phyloP scores from a whole-genome alignment of 805 yeast species.

The Suhomyces sp. region DNA sequence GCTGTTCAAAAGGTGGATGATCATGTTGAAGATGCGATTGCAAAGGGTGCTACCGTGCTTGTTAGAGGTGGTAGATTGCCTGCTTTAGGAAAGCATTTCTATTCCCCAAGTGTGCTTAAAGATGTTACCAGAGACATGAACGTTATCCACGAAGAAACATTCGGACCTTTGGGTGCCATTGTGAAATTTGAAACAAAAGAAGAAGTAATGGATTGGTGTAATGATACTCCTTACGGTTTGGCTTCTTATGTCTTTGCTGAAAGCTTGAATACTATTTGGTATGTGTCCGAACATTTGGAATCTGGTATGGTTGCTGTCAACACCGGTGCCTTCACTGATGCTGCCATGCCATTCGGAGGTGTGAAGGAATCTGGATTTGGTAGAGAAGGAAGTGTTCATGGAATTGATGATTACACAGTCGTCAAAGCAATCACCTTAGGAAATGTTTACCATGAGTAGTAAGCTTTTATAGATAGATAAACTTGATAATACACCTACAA shows the following conservation, averaged over 20 bases:
- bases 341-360: slow-evolving; percentile 60
- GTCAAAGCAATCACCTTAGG: slow-evolving; percentile 54
- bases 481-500: no score
- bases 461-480: no score
- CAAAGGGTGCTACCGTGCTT: slow-evolving; percentile 53
- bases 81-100: slow-evolving; percentile 50
- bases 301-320: slow-evolving; percentile 67
- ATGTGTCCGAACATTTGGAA: slow-evolving; percentile 56
- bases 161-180: slow-evolving; percentile 64
- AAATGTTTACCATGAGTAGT: slow-evolving; percentile 26
- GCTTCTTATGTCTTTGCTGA: slow-evolving; percentile 61
- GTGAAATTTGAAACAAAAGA: slow-evolving; percentile 53
- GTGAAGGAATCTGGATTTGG: slow-evolving; percentile 69
- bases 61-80: slow-evolving; percentile 53
- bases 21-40: slow-evolving; percentile 54
- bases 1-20: slow-evolving; percentile 54
- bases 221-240: slow-evolving; percentile 55
- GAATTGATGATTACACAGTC: slow-evolving; percentile 59
- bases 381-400: slow-evolving; percentile 64
- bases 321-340: slow-evolving; percentile 56
- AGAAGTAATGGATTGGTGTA: slow-evolving; percentile 54
- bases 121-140: slow-evolving; percentile 51
- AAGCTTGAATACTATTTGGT: slow-evolving; percentile 48
- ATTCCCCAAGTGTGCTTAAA: slow-evolving; percentile 53
- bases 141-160: slow-evolving; percentile 58